Evolutionary conservation across 257 asterid species (phyloP), one percentile per base, ranked within the genome.

Genomic region (Scutellaria barbata): DNA sequence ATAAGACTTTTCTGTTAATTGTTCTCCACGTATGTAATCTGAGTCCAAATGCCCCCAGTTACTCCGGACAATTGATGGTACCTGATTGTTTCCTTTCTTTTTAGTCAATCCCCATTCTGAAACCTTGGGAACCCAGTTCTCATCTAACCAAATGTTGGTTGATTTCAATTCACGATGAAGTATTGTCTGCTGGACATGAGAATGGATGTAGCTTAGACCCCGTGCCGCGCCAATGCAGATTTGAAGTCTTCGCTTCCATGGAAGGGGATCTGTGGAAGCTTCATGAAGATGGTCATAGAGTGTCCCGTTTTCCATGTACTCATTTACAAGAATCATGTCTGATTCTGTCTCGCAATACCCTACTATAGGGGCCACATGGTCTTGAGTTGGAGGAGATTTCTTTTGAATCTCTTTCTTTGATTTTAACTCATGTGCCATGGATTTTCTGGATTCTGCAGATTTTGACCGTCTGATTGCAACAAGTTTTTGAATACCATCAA

Each of bases 161-260:
- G 96, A 89, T 57, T 69, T 82, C 72, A 89, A 62, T 51, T 74
- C 74, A 45, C 87, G 77, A 16, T 89, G 90, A 69, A 89, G 92
- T 69, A 70, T 67, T 17, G 85, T 80, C 67, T 67, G 84, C 79
- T 83, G 77, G 75, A 86, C 37, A 14, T 20, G 67, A 71, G 87
- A 80, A 68, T 77, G 87, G 22, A 85, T 77, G 72, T 75, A 75
- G 74, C 76, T 76, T 59, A 89, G 77, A 14, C 96, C 90, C 52
- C 60, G 65, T 48, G 85, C 89, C 62, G 79, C 72, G 14, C 86
- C 89, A 51, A 85, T 83, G 83, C 90, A 79, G 82, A 89, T 85
- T 76, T 86, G 83, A 68, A 89, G 92, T 74, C 92, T 85, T 61
- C 42, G 77, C 76, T 76, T 89, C 92, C 90, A 86, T 42, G 90